Percentiles rank a stretch among this genome's conserved stretches.
Evolutionary conservation across 208 protist genomes (phyloP).

Genomic region (Leishmania guyanensis): DNA sequence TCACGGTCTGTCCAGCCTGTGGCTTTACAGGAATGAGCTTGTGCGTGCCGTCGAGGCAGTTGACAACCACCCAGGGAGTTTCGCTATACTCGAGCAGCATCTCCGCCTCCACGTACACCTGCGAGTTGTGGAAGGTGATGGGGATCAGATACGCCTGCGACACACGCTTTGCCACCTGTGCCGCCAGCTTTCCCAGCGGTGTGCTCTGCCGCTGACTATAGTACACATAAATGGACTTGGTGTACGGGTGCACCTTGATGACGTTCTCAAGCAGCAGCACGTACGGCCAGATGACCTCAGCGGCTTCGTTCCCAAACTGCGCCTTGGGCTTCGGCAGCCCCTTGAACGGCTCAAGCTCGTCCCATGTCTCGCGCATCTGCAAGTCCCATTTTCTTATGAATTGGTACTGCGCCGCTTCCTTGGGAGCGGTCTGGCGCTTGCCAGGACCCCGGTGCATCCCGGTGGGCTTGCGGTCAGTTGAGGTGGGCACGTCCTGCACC

Average conservation of each 20-base stretch:
- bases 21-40: conserved; percentile 55
- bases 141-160: conserved; percentile 84
- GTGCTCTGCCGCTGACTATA: conserved; percentile 82
- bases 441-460: conserved; percentile 86
- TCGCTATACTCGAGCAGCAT: conserved; percentile 93
- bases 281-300: conserved; percentile 91
- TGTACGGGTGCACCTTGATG: conserved; percentile 90
- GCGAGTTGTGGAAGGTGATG: conserved; percentile 93
- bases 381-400: conserved; percentile 89
- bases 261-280: conserved; percentile 82
- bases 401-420: conserved; percentile 74
- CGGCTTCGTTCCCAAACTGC: conserved; percentile 90
- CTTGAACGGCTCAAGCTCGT: conserved; percentile 87
- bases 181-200: conserved; percentile 38
- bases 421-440: conserved; percentile 78
- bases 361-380: conserved; percentile 84
- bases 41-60: conserved; percentile 79
- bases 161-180: conserved; percentile 60
- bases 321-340: conserved; percentile 87
- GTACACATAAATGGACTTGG: conserved; percentile 93
- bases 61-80: conserved; percentile 86
- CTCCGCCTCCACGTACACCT: conserved; percentile 91
- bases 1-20: conserved; percentile 27
- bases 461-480: conserved; percentile 73
- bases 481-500: conserved; percentile 85